These are phyloP conservation scores for Musa troglodytarum DNA, from an alignment of 176 grass and related monocot species.

Conservation along the genomic window DNA sequence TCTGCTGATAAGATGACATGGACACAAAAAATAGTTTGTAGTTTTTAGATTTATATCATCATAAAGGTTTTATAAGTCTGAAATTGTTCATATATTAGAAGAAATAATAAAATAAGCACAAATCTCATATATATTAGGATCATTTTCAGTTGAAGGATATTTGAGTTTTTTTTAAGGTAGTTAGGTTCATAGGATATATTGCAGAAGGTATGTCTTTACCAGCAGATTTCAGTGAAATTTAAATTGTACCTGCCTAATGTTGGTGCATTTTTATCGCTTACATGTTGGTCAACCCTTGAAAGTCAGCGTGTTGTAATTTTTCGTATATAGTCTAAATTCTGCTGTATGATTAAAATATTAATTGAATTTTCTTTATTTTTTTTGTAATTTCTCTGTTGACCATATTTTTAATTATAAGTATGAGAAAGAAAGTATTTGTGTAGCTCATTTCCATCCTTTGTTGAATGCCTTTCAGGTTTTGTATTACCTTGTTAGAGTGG, in stretches of 20 bases:
- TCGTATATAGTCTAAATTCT: not conserved
- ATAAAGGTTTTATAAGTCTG: no score
- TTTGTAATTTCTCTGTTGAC: not conserved
- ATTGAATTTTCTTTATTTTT: not conserved
- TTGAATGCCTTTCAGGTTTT: constrained; percentile 63
- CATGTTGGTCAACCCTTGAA: not conserved
- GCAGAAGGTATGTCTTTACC: not conserved
- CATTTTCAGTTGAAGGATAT: no score
- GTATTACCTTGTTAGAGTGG: constrained; percentile 97
- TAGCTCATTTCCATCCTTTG: constrained; percentile 16
- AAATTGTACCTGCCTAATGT: not conserved
- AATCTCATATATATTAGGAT: no score
- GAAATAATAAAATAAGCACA: no score
- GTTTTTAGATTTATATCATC: no score
- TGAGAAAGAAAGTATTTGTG: constrained; percentile 3
- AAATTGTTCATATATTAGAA: no score
- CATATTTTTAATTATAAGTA: not conserved
- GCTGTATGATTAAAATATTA: not conserved
- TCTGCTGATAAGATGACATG: no score
- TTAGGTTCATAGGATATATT: not conserved
- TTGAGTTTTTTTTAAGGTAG: no score
- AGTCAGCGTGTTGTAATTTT: not conserved
- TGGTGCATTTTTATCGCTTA: not conserved
- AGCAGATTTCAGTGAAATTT: not conserved
- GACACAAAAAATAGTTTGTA: no score